Evolutionary conservation across 768 basidiomycete genomes (phyloP).

Genomic region (Tricholoma terreum): DNA sequence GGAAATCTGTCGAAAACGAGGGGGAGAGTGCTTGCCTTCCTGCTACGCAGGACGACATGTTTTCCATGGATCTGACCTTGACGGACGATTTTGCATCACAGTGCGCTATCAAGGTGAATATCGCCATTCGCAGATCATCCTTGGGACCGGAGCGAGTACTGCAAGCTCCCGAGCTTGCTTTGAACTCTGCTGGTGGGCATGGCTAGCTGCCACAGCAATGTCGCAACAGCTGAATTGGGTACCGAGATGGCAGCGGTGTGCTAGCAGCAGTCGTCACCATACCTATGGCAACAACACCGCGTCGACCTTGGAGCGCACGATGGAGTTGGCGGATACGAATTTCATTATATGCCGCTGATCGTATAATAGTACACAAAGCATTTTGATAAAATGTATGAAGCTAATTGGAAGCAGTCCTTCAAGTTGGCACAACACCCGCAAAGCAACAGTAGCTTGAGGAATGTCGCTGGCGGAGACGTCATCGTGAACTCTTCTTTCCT

Average conservation of each 20-base stretch:
- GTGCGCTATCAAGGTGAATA: constrained; percentile 21
- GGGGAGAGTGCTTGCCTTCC: constrained; percentile 17
- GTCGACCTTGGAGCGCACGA: no score
- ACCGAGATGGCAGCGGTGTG: constrained; percentile 26
- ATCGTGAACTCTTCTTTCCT: not conserved
- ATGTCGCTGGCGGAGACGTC: no score
- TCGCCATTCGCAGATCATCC: constrained; percentile 26
- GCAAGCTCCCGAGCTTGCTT: constrained; percentile 6
- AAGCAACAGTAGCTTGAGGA: no score
- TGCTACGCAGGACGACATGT: constrained; percentile 23
- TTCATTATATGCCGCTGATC: no score
- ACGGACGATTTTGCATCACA: constrained; percentile 11
- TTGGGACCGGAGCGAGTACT: constrained; percentile 18
- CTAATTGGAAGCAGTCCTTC: no score
- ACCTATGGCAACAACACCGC: no score
- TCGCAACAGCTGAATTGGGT: constrained; percentile 24
- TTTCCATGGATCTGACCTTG: constrained; percentile 18
- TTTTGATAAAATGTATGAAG: no score
- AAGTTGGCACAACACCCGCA: no score
- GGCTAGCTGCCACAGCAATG: constrained; percentile 3
- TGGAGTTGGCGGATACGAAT: no score
- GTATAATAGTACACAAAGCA: no score
- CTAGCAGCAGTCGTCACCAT: constrained; percentile 25
- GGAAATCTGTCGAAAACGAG: not conserved
- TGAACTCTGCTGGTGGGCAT: constrained; percentile 17